phyloP scores from a whole-genome alignment of 495 filamentous ascomycete genomes.

The Pyrenopolyporus hunteri region DNA sequence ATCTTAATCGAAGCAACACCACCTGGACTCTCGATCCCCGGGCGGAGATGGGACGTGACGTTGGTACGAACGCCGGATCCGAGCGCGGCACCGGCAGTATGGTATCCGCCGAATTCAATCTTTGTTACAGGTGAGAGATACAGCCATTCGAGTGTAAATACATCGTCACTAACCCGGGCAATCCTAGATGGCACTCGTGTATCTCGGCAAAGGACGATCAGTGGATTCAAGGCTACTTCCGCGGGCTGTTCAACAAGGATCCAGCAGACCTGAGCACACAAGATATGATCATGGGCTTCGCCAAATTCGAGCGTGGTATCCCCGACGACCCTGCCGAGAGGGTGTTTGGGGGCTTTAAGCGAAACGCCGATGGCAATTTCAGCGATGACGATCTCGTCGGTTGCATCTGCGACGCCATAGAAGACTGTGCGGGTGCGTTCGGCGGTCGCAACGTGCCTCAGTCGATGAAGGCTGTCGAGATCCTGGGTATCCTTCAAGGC shows the following conservation, averaged over 20 bases:
- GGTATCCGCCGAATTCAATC: slow-evolving; percentile 74
- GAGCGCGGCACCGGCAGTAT: slow-evolving; percentile 71
- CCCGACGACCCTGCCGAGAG: slow-evolving; percentile 68
- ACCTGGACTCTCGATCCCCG: slow-evolving; percentile 82
- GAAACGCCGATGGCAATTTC: slow-evolving; percentile 64
- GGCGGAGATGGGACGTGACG: slow-evolving; percentile 57
- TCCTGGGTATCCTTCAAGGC: slow-evolving; percentile 84
- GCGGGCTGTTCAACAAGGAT: slow-evolving; percentile 67
- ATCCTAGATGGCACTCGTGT: slow-evolving; percentile 71
- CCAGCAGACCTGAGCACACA: slow-evolving; percentile 54
- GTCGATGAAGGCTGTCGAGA: slow-evolving; percentile 76
- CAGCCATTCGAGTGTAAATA: too few relatives aligned
- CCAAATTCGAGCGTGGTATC: slow-evolving; percentile 63
- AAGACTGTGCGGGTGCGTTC: slow-evolving; percentile 66
- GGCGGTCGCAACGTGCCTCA: slow-evolving; percentile 78
- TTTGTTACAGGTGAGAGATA: slow-evolving; percentile 39
- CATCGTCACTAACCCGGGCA: slow-evolving; percentile 26
- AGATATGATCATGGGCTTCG: slow-evolving; percentile 65
- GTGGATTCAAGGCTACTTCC: slow-evolving; percentile 73
- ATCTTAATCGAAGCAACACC: slow-evolving; percentile 71
- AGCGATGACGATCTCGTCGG: slow-evolving; percentile 71
- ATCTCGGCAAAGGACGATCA: slow-evolving; percentile 73
- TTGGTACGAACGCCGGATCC: slow-evolving; percentile 50
- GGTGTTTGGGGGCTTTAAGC: slow-evolving; percentile 66
- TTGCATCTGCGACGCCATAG: slow-evolving; percentile 68